Base-by-base conservation (phyloP, 257 asterid genomes). In the Galeopsis tetrahit region DNA sequence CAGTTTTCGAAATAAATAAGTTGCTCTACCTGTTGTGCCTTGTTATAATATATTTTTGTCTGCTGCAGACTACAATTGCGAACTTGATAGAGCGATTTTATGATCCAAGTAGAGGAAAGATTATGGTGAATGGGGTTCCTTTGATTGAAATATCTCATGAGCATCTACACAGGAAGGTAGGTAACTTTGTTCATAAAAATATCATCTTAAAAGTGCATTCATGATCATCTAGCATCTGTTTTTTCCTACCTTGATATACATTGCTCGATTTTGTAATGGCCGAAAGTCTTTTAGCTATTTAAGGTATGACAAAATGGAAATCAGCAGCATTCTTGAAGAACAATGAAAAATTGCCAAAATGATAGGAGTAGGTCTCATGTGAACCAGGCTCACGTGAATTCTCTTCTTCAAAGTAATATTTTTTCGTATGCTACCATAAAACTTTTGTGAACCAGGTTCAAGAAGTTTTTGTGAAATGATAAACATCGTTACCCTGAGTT, bases 1-100 rank as follows among this genome's bases (percentile, higher is more conserved):
- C 39, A 36, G 39, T 21, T 9, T 13, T 43, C 6, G 28, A 69
- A 70, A 14, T 39, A 1, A 21, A 40, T 5, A 8, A 66, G 33
- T 51, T 17, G 56, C 36, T 34, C 42, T 40, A 61, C 48, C 46
- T 53, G 17, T 34, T 28, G 49, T 35, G 49, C 62, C 31, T 10
- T 33, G 1, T 63, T 6, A 56, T 42, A 21, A 51, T 43, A 56
- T 59, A 7, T 56, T 53, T 75, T 66, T 65, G n/a, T 40, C 34
- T 70, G 66, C 59, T 84, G 84, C 88, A 92, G 98, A 86, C 96
- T 39, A 92, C 98, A 11, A 88, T 92, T 69, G 98, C 97, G 2
- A 90, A 90, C 80, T 82, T 92, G 94, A 92, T 92, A 17, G 95
- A 90, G 79, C 86, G 98, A 73, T 92, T 88, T 75, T 92, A 92